A percentile compares a stretch with the other conserved stretches of the same genome.
Evolutionary conservation across 2,329 filamentous ascomycete genomes (phyloP).

Genomic region (Nemania sp.): DNA sequence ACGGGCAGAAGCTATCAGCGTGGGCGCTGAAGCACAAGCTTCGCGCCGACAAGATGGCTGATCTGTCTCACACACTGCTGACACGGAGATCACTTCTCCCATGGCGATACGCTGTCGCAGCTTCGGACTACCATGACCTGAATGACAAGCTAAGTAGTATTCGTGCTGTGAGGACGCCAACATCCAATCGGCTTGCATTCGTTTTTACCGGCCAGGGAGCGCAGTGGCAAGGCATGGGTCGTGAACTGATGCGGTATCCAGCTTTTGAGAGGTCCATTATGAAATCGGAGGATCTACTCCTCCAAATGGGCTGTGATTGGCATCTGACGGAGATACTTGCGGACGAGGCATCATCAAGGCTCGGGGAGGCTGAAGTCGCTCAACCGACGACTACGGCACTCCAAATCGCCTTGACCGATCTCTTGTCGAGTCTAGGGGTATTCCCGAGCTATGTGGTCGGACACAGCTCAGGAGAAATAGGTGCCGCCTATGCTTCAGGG

Average conservation of each 20-base stretch:
- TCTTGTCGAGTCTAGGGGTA: constrained; percentile 6
- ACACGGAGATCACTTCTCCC: constrained; percentile 11
- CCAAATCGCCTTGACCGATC: constrained; percentile 21
- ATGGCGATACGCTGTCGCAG: constrained; percentile 7
- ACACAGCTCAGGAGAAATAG: constrained; percentile 22
- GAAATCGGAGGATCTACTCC: background rate
- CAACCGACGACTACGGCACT: constrained; percentile 17
- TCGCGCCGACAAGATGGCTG: background rate
- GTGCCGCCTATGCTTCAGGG: constrained; percentile 19
- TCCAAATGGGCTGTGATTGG: constrained; percentile 9
- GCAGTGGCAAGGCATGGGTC: constrained; percentile 17
- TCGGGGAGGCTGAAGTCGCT: constrained; percentile 6
- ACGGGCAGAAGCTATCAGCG: background rate
- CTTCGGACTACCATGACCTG: background rate
- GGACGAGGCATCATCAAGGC: background rate
- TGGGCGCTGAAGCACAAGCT: background rate
- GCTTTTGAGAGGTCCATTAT: constrained; percentile 3
- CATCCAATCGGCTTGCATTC: constrained; percentile 8
- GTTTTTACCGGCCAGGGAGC: constrained; percentile 23
- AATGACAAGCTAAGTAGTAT: background rate
- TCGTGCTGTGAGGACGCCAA: constrained; percentile 2
- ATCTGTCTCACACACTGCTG: constrained; percentile 6
- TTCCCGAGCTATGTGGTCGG: constrained; percentile 12
- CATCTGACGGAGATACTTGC: constrained; percentile 5
- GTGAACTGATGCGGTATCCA: constrained; percentile 7